Percentiles rank a stretch among this genome's conserved stretches.
phyloP scores from a whole-genome alignment of 192 early-diverging fungal genomes.

The Coemansia sp. region DNA sequence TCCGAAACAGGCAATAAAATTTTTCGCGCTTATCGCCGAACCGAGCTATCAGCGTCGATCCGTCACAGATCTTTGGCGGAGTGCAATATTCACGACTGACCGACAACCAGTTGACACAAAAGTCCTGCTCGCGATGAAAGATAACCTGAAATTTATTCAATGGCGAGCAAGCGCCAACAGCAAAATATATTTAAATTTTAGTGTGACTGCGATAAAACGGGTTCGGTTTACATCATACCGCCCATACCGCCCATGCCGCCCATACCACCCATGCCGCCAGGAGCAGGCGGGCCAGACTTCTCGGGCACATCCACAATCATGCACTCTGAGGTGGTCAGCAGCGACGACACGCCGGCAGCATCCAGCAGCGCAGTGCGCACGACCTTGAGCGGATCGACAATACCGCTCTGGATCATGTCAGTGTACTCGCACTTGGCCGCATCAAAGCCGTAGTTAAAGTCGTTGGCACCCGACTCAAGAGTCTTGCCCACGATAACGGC shows the following conservation, averaged over 20 bases:
- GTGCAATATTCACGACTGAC: no score
- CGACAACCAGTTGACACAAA: no score
- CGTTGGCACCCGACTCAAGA: conserved; percentile 71
- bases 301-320: conserved; percentile 97
- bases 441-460: conserved; percentile 95
- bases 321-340: conserved; percentile 97
- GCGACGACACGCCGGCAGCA: conserved; percentile 93
- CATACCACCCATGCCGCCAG: conserved; percentile 70
- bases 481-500: conserved; percentile 94
- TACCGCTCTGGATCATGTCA: conserved; percentile 96
- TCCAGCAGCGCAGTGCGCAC: conserved; percentile 97
- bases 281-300: conserved; percentile 60
- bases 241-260: conserved; percentile 75
- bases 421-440: conserved; percentile 88
- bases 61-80: no score
- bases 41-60: no score
- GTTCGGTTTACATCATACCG: conserved; percentile 52
- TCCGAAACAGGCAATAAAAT: conserved; percentile 6
- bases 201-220: background rate
- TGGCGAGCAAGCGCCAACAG: background rate
- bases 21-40: background rate
- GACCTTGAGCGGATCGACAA: conserved; percentile 99
- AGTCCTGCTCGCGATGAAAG: background rate
- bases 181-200: background rate
- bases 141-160: background rate